Conservation (phyloP, 495 filamentous ascomycete genomes). For the Glutinoglossum americanum region DNA sequence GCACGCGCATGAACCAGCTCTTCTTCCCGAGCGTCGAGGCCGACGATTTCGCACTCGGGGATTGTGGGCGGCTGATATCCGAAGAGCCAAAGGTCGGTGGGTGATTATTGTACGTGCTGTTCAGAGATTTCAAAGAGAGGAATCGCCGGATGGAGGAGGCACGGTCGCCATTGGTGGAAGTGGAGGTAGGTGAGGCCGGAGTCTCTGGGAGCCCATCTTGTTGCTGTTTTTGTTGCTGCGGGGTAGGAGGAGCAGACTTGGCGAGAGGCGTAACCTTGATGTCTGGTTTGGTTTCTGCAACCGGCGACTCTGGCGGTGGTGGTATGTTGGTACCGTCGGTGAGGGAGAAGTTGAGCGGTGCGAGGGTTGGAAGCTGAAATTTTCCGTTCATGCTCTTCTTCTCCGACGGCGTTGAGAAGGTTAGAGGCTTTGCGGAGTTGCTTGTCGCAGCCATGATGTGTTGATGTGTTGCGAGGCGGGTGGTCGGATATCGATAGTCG, state of each 20-base stretch:
- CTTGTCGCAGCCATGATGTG: not conserved
- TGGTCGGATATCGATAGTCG: not conserved
- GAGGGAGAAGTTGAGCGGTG: not conserved
- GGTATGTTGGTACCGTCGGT: conserved; percentile 1
- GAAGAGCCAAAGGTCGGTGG: not conserved
- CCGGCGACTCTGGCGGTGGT: not conserved
- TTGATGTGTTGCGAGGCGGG: no score
- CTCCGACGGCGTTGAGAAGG: not conserved
- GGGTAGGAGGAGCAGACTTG: not conserved
- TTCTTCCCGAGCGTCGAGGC: not conserved
- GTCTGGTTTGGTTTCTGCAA: not conserved
- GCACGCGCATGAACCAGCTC: not conserved
- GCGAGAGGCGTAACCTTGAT: not conserved
- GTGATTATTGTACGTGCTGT: conserved; percentile 1
- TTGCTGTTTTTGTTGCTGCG: not conserved
- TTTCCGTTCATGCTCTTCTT: not conserved
- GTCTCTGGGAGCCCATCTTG: not conserved
- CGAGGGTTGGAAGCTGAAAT: not conserved
- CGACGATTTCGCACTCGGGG: not conserved
- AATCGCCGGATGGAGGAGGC: not conserved
- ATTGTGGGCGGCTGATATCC: not conserved
- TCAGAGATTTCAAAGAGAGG: conserved; percentile 1
- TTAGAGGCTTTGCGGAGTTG: not conserved
- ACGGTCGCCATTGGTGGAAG: not conserved
- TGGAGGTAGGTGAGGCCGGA: not conserved